A percentile compares a stretch with the other conserved stretches of the same genome.
Conservation (phyloP, 768 basidiomycete species). For the Leccinum disarticulatum region DNA sequence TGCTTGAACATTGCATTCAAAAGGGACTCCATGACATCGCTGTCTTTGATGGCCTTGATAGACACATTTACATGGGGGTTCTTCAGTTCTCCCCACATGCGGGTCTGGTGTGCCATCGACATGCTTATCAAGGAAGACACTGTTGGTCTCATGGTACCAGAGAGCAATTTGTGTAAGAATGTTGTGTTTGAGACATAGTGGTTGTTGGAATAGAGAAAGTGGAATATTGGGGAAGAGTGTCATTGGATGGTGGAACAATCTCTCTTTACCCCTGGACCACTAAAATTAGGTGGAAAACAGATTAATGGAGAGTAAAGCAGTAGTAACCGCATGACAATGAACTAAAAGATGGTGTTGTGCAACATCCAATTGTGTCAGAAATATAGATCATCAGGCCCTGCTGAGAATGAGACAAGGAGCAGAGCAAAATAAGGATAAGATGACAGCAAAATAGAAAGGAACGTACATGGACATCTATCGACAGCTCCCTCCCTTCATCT, state of each 20-base stretch:
- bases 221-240: no score
- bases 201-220: background rate
- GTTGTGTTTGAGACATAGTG: background rate
- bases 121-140: background rate
- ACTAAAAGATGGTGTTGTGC: no score
- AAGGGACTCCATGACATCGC: background rate
- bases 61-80: background rate
- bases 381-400: no score
- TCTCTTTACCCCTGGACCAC: no score
- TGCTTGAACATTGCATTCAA: background rate
- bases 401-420: background rate
- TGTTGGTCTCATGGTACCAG: background rate
- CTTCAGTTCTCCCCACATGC: background rate
- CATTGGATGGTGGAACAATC: no score
- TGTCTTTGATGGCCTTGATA: background rate
- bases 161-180: background rate
- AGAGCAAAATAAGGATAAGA: background rate
- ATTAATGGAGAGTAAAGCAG: no score
- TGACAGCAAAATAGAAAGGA: background rate
- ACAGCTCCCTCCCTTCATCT: constrained; percentile 90
- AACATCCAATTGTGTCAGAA: no score
- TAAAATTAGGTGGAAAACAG: no score
- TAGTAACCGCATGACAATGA: no score
- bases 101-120: background rate
- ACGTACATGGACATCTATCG: constrained; percentile 87